Conservation (phyloP, 78 protist species). For the Bodo saltans region DNA sequence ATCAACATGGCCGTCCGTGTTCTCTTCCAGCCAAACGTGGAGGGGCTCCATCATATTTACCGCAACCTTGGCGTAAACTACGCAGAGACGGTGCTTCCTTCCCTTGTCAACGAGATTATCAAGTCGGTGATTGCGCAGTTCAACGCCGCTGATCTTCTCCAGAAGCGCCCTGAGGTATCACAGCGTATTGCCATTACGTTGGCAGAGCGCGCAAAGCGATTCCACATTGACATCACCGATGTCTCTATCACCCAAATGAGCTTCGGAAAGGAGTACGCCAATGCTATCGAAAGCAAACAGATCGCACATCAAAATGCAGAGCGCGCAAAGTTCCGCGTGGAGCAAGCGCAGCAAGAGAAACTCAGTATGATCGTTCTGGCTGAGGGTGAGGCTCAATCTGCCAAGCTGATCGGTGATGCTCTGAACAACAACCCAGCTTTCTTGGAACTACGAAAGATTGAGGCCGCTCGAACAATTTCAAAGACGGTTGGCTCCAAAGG, state of each 20-base stretch:
- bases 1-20: constrained; percentile 85
- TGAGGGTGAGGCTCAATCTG: constrained; percentile 92
- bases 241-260: constrained; percentile 69
- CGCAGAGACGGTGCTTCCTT: constrained; percentile 85
- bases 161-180: constrained; percentile 69
- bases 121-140: constrained; percentile 90
- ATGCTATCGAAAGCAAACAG: constrained; percentile 92
- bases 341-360: constrained; percentile 86
- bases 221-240: constrained; percentile 80
- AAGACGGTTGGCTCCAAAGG: neutral
- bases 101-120: constrained; percentile 87
- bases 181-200: constrained; percentile 54
- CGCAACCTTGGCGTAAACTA: constrained; percentile 79
- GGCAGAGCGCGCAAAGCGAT: constrained; percentile 72
- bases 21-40: constrained; percentile 65
- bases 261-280: constrained; percentile 86
- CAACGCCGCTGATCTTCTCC: constrained; percentile 90
- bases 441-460: constrained; percentile 72
- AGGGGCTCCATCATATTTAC: constrained; percentile 48
- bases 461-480: constrained; percentile 78
- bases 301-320: constrained; percentile 94
- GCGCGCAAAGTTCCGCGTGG: constrained; percentile 86
- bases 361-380: constrained; percentile 75
- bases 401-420: constrained; percentile 76
- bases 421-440: constrained; percentile 75